These are phyloP conservation scores for Silene uniflora DNA, from an alignment of 148 eudicot genomes.

Conservation along the genomic window DNA sequence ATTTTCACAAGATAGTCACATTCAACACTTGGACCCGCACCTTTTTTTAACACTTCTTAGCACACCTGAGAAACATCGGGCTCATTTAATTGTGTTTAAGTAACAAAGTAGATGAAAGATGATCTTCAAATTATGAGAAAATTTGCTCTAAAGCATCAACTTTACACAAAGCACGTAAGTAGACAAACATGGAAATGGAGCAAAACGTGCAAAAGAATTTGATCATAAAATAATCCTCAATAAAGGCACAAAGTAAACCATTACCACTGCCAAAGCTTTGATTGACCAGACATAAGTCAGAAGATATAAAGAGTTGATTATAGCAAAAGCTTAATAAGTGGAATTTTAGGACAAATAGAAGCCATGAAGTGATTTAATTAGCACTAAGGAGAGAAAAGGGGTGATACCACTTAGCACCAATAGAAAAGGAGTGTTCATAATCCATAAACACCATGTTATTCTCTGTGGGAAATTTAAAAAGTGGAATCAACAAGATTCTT, in stretches of 20 bases:
- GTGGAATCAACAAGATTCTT: conserved; percentile 18
- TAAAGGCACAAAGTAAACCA: background rate
- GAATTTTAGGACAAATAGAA: conserved; percentile 18
- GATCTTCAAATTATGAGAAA: background rate
- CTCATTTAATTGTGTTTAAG: background rate
- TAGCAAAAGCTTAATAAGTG: conserved; percentile 18
- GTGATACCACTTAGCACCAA: conserved; percentile 19
- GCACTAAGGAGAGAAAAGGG: conserved; percentile 1
- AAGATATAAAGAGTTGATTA: conserved; percentile 24
- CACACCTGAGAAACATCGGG: background rate
- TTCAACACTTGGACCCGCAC: too few relatives aligned
- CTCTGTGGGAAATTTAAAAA: conserved; percentile 13
- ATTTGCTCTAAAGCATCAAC: too few relatives aligned
- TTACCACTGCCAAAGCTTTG: background rate
- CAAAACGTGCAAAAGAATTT: background rate
- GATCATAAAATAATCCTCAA: background rate
- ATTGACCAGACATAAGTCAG: conserved; percentile 24
- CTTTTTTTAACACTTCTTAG: background rate
- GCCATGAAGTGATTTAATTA: conserved; percentile 5
- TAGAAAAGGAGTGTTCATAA: conserved; percentile 12
- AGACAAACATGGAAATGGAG: background rate
- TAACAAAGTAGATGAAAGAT: background rate
- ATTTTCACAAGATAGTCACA: too few relatives aligned
- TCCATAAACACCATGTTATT: conserved; percentile 25
- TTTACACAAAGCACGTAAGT: background rate